These are phyloP conservation scores for Marasmius fiardii DNA, from an alignment of 1,284 basidiomycete species.

Conservation along the genomic window DNA sequence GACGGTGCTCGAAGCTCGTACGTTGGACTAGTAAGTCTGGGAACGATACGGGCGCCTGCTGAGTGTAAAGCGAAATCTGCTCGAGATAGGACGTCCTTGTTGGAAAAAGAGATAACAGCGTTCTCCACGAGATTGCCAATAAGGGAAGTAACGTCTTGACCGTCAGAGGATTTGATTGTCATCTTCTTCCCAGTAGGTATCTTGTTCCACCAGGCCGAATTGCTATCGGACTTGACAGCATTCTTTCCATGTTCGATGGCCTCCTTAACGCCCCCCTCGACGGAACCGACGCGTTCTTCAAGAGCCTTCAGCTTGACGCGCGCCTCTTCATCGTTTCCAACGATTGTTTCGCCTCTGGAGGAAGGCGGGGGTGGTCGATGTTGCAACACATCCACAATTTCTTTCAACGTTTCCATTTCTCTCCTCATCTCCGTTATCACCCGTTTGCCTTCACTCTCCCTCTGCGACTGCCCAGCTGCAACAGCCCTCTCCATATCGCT, in stretches of 20 bases:
- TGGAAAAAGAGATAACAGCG: slow-evolving; percentile 51
- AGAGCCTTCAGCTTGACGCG: slow-evolving; percentile 48
- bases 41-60: slow-evolving; percentile 78
- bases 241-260: slow-evolving; percentile 65
- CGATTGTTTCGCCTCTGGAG: slow-evolving; percentile 17
- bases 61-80: slow-evolving; percentile 87
- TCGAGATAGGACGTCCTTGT: slow-evolving; percentile 77
- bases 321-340: slow-evolving; percentile 51
- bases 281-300: slow-evolving; percentile 57
- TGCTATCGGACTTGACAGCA: slow-evolving; percentile 33
- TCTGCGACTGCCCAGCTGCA: background rate
- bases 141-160: slow-evolving; percentile 70
- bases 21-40: slow-evolving; percentile 77
- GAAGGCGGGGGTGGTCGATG: slow-evolving; percentile 38
- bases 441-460: slow-evolving; percentile 41
- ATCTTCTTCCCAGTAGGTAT: slow-evolving; percentile 45
- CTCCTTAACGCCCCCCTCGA: slow-evolving; percentile 72
- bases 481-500: slow-evolving; percentile 45
- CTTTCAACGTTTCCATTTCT: slow-evolving; percentile 51
- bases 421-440: slow-evolving; percentile 47
- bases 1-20: slow-evolving; percentile 59
- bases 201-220: slow-evolving; percentile 59
- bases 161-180: slow-evolving; percentile 72
- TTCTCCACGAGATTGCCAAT: slow-evolving; percentile 74
- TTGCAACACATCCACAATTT: slow-evolving; percentile 29